Percentiles rank a stretch among this genome's conserved stretches.
Conservation (phyloP, 805 yeast genomes). For the Hermanozyma aechmeae region DNA sequence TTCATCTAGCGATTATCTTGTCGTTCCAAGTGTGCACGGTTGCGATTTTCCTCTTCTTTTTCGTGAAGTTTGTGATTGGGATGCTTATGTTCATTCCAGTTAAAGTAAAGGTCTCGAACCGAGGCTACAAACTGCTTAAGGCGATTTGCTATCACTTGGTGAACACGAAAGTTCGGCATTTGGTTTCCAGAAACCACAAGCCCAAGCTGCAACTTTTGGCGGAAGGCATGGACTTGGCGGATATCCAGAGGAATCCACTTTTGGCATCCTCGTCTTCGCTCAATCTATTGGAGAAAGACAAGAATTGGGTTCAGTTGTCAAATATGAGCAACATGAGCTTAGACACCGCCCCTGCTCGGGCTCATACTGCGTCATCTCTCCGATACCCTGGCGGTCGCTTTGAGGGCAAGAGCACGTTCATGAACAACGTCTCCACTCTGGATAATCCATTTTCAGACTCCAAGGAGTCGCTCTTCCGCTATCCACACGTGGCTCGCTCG, state of each 20-base stretch:
- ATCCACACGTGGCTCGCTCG: too few relatives aligned
- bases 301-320: too few relatives aligned
- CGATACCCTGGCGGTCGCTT: too few relatives aligned
- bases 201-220: constrained; percentile 23
- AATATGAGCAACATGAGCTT: background rate
- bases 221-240: constrained; percentile 17
- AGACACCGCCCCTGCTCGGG: background rate
- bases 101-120: constrained; percentile 30
- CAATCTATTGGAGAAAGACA: background rate
- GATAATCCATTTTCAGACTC: too few relatives aligned
- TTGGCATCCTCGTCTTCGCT: constrained; percentile 6
- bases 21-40: constrained; percentile 72
- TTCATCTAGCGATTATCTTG: constrained; percentile 60
- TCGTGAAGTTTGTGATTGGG: constrained; percentile 47
- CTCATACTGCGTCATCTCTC: background rate
- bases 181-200: constrained; percentile 37
- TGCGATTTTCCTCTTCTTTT: constrained; percentile 62
- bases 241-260: constrained; percentile 19
- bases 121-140: constrained; percentile 38
- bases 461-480: too few relatives aligned
- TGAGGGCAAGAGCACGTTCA: too few relatives aligned
- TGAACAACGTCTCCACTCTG: too few relatives aligned
- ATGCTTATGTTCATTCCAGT: constrained; percentile 44
- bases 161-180: constrained; percentile 44
- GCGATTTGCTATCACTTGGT: constrained; percentile 55